These are phyloP conservation scores for Lachancea sp. DNA, from an alignment of 805 yeast species.

Conservation along the genomic window DNA sequence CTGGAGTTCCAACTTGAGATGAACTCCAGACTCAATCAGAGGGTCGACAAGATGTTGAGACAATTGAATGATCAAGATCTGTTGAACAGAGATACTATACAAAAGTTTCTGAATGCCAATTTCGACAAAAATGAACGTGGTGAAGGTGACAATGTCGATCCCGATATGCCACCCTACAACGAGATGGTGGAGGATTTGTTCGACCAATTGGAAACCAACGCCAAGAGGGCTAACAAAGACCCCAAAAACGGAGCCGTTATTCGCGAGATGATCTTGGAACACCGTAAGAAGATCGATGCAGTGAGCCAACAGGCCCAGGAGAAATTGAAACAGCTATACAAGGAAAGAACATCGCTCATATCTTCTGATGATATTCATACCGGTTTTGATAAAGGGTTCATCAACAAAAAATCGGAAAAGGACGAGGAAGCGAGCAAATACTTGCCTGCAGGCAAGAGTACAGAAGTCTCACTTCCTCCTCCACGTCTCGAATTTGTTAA, in stretches of 20 bases:
- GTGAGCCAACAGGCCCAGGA: slow-evolving; percentile 57
- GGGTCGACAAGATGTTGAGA: slow-evolving; percentile 60
- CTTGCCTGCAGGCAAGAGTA: not conserved
- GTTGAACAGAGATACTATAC: slow-evolving; percentile 28
- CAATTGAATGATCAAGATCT: slow-evolving; percentile 39
- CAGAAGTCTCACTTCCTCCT: slow-evolving; percentile 9
- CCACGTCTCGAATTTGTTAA: slow-evolving; percentile 24
- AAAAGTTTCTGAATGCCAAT: slow-evolving; percentile 39
- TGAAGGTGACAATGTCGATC: slow-evolving; percentile 37
- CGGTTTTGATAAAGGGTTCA: slow-evolving; percentile 81
- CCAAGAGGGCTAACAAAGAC: slow-evolving; percentile 42
- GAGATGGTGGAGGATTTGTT: slow-evolving; percentile 91
- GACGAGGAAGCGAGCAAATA: slow-evolving; percentile 8
- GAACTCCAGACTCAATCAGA: slow-evolving; percentile 65
- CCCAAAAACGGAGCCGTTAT: slow-evolving; percentile 36
- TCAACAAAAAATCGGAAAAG: slow-evolving; percentile 48
- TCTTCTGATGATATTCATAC: slow-evolving; percentile 87
- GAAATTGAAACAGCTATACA: slow-evolving; percentile 58
- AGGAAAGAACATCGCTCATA: slow-evolving; percentile 69
- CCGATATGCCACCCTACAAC: slow-evolving; percentile 58
- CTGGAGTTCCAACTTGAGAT: slow-evolving; percentile 72
- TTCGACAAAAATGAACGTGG: slow-evolving; percentile 60
- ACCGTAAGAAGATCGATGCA: slow-evolving; percentile 62
- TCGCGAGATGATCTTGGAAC: slow-evolving; percentile 41
- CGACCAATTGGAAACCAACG: slow-evolving; percentile 63